Base-by-base conservation (phyloP, 768 basidiomycete species). In the Termitomyces sp. region DNA sequence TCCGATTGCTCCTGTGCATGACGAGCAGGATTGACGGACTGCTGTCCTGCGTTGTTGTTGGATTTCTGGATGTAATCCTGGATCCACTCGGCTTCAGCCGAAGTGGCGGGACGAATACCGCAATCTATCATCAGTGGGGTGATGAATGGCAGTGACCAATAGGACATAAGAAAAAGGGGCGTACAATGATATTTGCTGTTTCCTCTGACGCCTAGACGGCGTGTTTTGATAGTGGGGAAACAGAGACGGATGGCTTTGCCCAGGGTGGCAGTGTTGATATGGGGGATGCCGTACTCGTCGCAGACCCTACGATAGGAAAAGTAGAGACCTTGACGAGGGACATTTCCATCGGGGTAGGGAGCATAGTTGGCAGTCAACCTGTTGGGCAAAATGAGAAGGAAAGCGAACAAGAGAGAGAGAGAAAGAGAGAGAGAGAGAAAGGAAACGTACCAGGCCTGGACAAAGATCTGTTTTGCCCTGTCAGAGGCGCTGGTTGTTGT, bases 121-220 rank as follows among this genome's bases (percentile, higher is more conserved):
- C 91, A 93, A 80, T 93, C 92, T 89, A 71, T 66, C 64, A 63
- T 62, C 66, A 63, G 66, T 59, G 60, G 64, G n/a, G 59, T 49
- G 63, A 70, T 70, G 61, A 71, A 65, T 66, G 63, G 58, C 63
- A 58, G 66, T 61, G 62, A 68, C 67, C 63, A 62, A 58, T 55
- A 62, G 70, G 68, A 66, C 70, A 54, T 53, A 57, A 64, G 22
- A 60, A 77, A 58, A 57, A 28, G 47, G 62, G 65, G 60, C 87
- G 61, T 61, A 93, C 91, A 96, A 72, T 95, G 93, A 73, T 96
- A 96, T 79, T 94, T 95, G 75, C 90, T 92, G 76, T 96, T 94
- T 49, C 93, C 93, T 71, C 94, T 77, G 56, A 92, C 92, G 57
- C 94, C 94, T 57, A 97, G 72, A 56, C 94, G 87, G 62, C 94